phyloP scores from a whole-genome alignment of 169 alveolate genomes.

The Plasmodium falciparum region DNA sequence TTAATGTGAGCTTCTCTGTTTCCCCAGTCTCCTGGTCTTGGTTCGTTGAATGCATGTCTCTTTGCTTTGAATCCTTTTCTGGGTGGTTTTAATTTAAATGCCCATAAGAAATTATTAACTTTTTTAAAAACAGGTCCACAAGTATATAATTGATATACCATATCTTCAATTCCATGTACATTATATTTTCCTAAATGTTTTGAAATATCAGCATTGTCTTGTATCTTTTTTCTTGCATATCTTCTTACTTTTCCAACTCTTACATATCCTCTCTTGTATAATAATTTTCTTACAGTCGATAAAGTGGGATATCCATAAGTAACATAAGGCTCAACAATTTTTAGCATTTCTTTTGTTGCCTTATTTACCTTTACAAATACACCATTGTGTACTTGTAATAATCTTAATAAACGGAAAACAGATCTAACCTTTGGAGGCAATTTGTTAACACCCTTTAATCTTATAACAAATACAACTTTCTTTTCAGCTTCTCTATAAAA shows the following conservation, averaged over 20 bases:
- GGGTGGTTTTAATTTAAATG: conserved; percentile 98
- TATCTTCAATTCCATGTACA: conserved; percentile 96
- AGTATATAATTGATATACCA: conserved; percentile 97
- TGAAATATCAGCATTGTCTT: conserved; percentile 80
- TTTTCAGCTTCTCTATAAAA: conserved; percentile 93
- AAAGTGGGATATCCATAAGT: conserved; percentile 98
- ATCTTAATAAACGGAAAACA: conserved; percentile 96
- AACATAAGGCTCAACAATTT: conserved; percentile 96
- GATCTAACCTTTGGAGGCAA: conserved; percentile 97
- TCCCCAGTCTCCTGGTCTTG: conserved; percentile 97
- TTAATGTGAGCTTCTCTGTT: conserved; percentile 90
- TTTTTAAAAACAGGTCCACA: conserved; percentile 99
- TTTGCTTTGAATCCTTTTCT: conserved; percentile 98
- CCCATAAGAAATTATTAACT: conserved; percentile 99
- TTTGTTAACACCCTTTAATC: conserved; percentile 98
- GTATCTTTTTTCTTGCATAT: conserved; percentile 81
- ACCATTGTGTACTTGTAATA: conserved; percentile 99
- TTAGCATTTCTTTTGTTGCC: conserved; percentile 98
- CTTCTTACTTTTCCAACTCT: conserved; percentile 90
- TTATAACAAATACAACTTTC: conserved; percentile 95
- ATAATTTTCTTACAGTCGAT: conserved; percentile 94
- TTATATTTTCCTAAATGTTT: conserved; percentile 84
- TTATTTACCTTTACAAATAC: conserved; percentile 97
- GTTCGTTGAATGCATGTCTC: conserved; percentile 97
- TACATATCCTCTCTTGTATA: conserved; percentile 99